phyloP scores from a whole-genome alignment of 805 yeast genomes.

The Candida adriatica region DNA sequence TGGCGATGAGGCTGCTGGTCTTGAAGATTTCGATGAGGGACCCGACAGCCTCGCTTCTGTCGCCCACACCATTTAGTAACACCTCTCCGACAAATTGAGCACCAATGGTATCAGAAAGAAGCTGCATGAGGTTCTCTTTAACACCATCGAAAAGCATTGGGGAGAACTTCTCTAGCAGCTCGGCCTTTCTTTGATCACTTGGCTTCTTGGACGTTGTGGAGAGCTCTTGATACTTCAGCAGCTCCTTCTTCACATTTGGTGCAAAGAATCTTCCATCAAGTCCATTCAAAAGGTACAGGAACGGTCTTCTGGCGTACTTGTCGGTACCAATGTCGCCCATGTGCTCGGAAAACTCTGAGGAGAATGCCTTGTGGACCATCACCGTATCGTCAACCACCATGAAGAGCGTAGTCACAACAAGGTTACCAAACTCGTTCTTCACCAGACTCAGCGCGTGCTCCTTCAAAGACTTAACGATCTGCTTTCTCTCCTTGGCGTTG shows the following conservation, averaged over 20 bases:
- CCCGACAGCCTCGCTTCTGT: conserved; percentile 42
- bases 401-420: conserved; percentile 70
- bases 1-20: conserved; percentile 60
- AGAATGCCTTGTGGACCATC: conserved; percentile 66
- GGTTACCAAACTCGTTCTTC: conserved; percentile 80
- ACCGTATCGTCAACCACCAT: conserved; percentile 93
- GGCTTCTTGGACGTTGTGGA: conserved; percentile 83
- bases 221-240: conserved; percentile 52
- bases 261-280: conserved; percentile 77
- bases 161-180: conserved; percentile 56
- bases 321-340: conserved; percentile 53
- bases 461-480: conserved; percentile 63
- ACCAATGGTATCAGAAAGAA: conserved; percentile 68
- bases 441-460: conserved; percentile 71
- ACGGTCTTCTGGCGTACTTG: conserved; percentile 84
- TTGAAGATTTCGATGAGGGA: conserved; percentile 56
- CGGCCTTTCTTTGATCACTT: conserved; percentile 64
- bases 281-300: conserved; percentile 73
- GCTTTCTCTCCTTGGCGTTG: conserved; percentile 87
- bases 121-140: conserved; percentile 38
- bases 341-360: conserved; percentile 45
- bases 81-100: conserved; percentile 79
- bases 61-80: conserved; percentile 45
- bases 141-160: conserved; percentile 59
- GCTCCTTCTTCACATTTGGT: conserved; percentile 56